phyloP scores from a whole-genome alignment of 345 rosid species.

The Sonneratia caseolaris region DNA sequence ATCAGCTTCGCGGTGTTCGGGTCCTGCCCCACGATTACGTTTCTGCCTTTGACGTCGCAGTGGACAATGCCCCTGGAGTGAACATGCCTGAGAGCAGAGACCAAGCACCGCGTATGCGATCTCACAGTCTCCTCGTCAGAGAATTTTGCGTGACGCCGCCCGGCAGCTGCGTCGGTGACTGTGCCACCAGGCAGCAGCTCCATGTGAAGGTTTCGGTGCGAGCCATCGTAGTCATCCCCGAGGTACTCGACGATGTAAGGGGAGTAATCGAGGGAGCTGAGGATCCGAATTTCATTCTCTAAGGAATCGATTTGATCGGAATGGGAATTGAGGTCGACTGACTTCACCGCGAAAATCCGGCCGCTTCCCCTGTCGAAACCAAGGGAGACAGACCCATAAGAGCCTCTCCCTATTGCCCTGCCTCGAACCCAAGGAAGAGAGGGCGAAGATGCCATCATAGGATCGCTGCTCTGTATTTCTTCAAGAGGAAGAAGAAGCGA shows the following conservation, averaged over 20 bases:
- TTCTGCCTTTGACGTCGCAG: conserved; percentile 70
- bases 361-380: conserved; percentile 29
- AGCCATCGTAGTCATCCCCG: conserved; percentile 38
- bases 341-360: conserved; percentile 50
- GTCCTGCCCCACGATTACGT: conserved; percentile 36
- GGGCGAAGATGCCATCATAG: background rate
- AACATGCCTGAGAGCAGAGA: conserved; percentile 44
- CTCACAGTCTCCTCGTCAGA: conserved; percentile 21
- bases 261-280: conserved; percentile 28
- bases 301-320: conserved; percentile 29
- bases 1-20: conserved; percentile 43
- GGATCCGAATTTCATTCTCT: conserved; percentile 48
- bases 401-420: conserved; percentile 43
- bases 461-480: background rate
- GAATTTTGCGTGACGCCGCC: conserved; percentile 7
- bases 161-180: conserved; percentile 28
- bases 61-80: conserved; percentile 56
- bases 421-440: conserved; percentile 24
- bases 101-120: conserved; percentile 41
- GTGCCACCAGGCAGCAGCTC: conserved; percentile 59
- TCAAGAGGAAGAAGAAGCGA: background rate
- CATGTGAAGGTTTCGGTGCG: conserved; percentile 52
- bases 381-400: conserved; percentile 47
- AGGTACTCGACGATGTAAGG: conserved; percentile 41
- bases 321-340: conserved; percentile 31